These are phyloP conservation scores for Trichosanthes truncata DNA, from an alignment of 306 rosid genomes.

Conservation along the genomic window DNA sequence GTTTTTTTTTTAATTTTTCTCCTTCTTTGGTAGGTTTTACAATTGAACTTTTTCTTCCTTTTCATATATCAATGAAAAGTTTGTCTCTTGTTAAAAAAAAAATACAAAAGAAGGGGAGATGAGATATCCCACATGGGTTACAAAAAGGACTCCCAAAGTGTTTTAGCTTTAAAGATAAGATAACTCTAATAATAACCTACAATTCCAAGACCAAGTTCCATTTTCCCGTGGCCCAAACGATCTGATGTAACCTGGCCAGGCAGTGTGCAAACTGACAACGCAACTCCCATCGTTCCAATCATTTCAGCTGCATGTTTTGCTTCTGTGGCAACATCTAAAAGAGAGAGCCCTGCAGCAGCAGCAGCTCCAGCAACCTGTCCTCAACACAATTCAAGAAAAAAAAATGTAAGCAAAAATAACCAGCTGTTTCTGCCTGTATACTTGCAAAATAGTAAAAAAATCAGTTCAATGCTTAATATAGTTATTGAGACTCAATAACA, in stretches of 20 bases:
- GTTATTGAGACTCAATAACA: not conserved
- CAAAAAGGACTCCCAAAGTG: not conserved
- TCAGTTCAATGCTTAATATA: not conserved
- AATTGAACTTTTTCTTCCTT: too few species aligned
- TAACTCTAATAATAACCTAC: slow-evolving; percentile 37
- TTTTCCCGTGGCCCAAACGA: slow-evolving; percentile 81
- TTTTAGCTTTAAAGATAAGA: slow-evolving; percentile 3
- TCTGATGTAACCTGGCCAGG: slow-evolving; percentile 87
- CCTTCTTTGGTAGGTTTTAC: too few species aligned
- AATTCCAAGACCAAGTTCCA: slow-evolving; percentile 96
- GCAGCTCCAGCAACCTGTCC: slow-evolving; percentile 94
- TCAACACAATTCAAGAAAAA: slow-evolving; percentile 16
- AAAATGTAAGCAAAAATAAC: not conserved
- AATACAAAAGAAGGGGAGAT: not conserved
- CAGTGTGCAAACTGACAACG: slow-evolving; percentile 67
- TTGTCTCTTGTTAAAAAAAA: too few species aligned
- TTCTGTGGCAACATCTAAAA: slow-evolving; percentile 68
- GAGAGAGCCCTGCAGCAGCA: slow-evolving; percentile 79
- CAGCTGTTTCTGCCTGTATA: not conserved
- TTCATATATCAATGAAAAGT: too few species aligned
- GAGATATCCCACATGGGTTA: not conserved
- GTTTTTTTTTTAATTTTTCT: too few species aligned
- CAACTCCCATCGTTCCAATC: slow-evolving; percentile 98
- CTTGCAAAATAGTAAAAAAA: not conserved
- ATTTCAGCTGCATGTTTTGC: slow-evolving; percentile 78